These are phyloP conservation scores for Aspergillus neoniger DNA, from an alignment of 2,329 filamentous ascomycete species.

Conservation along the genomic window DNA sequence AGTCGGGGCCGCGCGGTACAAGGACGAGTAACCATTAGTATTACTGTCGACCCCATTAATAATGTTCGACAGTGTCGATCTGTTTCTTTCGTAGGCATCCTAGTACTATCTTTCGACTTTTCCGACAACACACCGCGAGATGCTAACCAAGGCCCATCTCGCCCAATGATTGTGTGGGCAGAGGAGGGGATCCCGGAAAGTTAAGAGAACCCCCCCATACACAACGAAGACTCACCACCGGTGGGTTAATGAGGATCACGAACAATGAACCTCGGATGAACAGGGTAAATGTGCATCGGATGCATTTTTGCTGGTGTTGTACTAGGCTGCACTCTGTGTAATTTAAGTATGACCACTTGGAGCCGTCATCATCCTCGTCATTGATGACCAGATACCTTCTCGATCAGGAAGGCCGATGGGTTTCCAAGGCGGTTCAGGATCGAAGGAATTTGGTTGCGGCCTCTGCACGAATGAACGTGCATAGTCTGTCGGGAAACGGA, in stretches of 20 bases:
- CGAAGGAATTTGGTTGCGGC: conserved; percentile 2
- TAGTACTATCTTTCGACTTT: neutral
- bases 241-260: neutral
- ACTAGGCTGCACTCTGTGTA: conserved; percentile 3
- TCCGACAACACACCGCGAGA: conserved; percentile 8
- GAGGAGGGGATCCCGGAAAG: neutral
- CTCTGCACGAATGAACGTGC: neutral
- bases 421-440: conserved; percentile 2
- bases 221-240: neutral
- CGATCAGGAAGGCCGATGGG: conserved; percentile 1
- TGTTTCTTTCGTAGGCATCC: neutral
- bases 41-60: neutral
- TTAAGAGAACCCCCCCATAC: neutral
- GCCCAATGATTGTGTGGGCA: neutral
- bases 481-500: conserved; percentile 1
- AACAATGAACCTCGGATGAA: neutral
- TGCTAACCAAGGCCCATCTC: neutral
- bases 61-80: conserved; percentile 7
- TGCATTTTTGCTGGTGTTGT: neutral
- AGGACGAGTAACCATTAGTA: neutral
- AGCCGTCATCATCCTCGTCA: neutral
- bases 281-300: neutral
- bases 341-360: conserved; percentile 1
- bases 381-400: conserved; percentile 1
- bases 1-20: neutral